phyloP scores from a whole-genome alignment of 2,329 filamentous ascomycete species.

The Ceratocystiopsis minuta region DNA sequence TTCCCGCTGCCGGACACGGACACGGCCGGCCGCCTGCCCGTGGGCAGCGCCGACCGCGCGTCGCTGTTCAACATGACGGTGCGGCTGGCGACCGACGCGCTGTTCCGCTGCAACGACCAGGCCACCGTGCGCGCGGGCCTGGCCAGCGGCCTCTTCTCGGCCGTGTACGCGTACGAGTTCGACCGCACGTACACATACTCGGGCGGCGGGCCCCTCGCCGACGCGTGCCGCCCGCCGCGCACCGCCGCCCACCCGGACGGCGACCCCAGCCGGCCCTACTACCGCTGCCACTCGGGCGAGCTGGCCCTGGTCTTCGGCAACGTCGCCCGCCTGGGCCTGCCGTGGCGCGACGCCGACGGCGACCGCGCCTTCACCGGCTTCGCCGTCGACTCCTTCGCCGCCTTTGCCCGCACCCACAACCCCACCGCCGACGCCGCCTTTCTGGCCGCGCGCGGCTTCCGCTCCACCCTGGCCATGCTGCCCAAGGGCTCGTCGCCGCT shows the following conservation, averaged over 20 bases:
- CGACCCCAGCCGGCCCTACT: conserved; percentile 26
- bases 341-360: conserved; percentile 25
- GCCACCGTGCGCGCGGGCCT: conserved; percentile 35
- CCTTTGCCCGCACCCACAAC: conserved; percentile 30
- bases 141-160: conserved; percentile 24
- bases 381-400: conserved; percentile 29
- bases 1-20: conserved; percentile 25
- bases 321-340: conserved; percentile 20
- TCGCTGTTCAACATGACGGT: conserved; percentile 35
- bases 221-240: conserved; percentile 26
- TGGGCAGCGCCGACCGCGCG: conserved; percentile 29
- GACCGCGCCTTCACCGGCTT: conserved; percentile 20
- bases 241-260: conserved; percentile 19
- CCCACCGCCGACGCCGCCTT: conserved; percentile 30
- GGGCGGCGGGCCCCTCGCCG: conserved; percentile 30
- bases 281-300: conserved; percentile 39
- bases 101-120: conserved; percentile 41
- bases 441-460: conserved; percentile 24
- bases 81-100: conserved; percentile 37
- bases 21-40: conserved; percentile 12
- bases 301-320: conserved; percentile 36
- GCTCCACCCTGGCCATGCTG: conserved; percentile 9
- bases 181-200: conserved; percentile 35
- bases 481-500: no score
- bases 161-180: conserved; percentile 41